Base-by-base conservation (phyloP, 2,329 filamentous ascomycete genomes). In the Mycogone perniciosa region DNA sequence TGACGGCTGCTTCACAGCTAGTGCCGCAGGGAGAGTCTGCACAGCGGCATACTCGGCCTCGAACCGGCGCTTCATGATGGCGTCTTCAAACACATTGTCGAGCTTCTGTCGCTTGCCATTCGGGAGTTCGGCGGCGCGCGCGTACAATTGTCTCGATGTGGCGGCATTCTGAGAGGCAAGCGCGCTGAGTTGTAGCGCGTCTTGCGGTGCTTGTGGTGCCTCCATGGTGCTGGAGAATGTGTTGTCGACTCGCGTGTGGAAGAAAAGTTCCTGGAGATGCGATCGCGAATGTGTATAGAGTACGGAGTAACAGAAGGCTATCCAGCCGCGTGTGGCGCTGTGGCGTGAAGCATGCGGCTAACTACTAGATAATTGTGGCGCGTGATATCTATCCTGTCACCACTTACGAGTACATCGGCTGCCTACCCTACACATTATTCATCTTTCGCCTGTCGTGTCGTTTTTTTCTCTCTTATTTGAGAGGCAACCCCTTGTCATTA, bases 11-110 rank as follows among this genome's bases (percentile, higher is more conserved):
- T 91, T 93, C 26, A 88, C 85, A 34, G 88, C 88, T 20, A 96
- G 77, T 1, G 81, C 81, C 26, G 85, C 81, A 5, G 91, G 91
- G 3, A 96, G 77, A 55, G 86, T 85, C 64, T 83, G 81, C 26
- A 93, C 85, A 62, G 84, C 75, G 59, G 84, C 80, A 68, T 96
- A 96, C 72, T 96, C 90, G 62, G 75, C 76, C 48, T 77, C 76
- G 63, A 88, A 82, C 44, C 85, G 80, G 48, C 61, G 63, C 59
- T 70, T 68, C 56, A 67, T 56, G 48, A 63, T 55, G 45, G 64
- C 58, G 43, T 69, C 67, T 49, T 66, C 61, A 54, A 59, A 59
- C 52, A 60, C 61, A 59, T 66, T 63, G 54, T 69, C 64, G 57
- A 64, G 58, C 59, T 69, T 71, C 56, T 67, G 68, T 50, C 70